phyloP scores from a whole-genome alignment of 768 basidiomycete genomes.

The Podaxis rugospora region DNA sequence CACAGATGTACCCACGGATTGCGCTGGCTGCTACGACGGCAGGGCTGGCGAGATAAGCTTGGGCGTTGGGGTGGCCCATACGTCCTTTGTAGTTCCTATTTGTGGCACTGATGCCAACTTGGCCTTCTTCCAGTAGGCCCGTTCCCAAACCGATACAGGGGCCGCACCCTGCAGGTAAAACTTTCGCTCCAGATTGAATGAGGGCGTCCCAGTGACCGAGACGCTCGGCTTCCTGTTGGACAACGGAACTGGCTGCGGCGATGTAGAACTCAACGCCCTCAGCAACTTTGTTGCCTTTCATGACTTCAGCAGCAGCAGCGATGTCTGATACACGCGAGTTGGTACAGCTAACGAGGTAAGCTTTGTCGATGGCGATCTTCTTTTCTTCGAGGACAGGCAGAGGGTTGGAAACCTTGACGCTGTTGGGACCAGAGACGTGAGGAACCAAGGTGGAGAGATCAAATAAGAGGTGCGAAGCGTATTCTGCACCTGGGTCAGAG shows the following conservation, averaged over 20 bases:
- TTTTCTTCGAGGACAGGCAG: slow-evolving; percentile 75
- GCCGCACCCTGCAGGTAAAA: slow-evolving; percentile 93
- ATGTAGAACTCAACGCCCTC: slow-evolving; percentile 95
- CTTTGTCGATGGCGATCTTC: slow-evolving; percentile 86
- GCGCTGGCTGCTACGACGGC: slow-evolving; percentile 97
- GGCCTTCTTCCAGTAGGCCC: slow-evolving; percentile 89
- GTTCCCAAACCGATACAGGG: slow-evolving; percentile 97
- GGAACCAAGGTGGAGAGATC: slow-evolving; percentile 94
- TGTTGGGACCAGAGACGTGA: slow-evolving; percentile 96
- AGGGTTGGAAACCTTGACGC: slow-evolving; percentile 94
- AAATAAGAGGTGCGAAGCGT: slow-evolving; percentile 84
- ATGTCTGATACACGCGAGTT: slow-evolving; percentile 97
- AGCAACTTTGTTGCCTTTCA: slow-evolving; percentile 77
- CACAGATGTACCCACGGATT: slow-evolving; percentile 83
- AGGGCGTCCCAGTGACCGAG: slow-evolving; percentile 87
- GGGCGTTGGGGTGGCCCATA: slow-evolving; percentile 94
- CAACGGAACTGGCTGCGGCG: slow-evolving; percentile 88
- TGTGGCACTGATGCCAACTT: slow-evolving; percentile 95
- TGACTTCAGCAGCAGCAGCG: slow-evolving; percentile 85
- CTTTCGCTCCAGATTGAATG: slow-evolving; percentile 84
- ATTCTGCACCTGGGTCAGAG: slow-evolving; percentile 77
- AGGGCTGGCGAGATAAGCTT: slow-evolving; percentile 94
- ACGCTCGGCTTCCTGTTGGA: slow-evolving; percentile 86
- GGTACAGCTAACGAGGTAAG: slow-evolving; percentile 97
- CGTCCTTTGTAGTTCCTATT: slow-evolving; percentile 99